Percentiles rank a stretch among this genome's conserved stretches.
phyloP scores from a whole-genome alignment of 2,329 filamentous ascomycete genomes.

The Endocalyx cinctus region DNA sequence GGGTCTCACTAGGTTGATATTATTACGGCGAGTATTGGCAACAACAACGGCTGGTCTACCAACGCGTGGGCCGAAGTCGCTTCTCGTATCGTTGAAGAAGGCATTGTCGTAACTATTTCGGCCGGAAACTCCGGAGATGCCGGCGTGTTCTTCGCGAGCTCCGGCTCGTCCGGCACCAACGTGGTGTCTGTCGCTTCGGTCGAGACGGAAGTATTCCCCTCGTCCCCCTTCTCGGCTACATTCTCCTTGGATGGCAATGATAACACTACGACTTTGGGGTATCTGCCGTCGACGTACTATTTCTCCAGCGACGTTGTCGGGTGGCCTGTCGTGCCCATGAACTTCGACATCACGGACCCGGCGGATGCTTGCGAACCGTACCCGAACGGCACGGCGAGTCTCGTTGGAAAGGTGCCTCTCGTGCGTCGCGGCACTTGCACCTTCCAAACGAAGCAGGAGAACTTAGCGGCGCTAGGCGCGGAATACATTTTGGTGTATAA shows the following conservation, averaged over 20 bases:
- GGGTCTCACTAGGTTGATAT: too few relatives aligned
- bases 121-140: slow-evolving; percentile 46
- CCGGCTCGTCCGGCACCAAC: slow-evolving; percentile 36
- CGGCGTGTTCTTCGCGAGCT: slow-evolving; percentile 42
- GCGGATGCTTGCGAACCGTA: slow-evolving; percentile 25
- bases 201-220: slow-evolving; percentile 24
- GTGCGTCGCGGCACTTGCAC: slow-evolving; percentile 31
- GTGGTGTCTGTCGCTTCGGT: slow-evolving; percentile 41
- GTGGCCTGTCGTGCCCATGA: slow-evolving; percentile 24
- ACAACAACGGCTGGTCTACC: slow-evolving; percentile 30
- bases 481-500: slow-evolving; percentile 28
- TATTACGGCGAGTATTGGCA: slow-evolving; percentile 38
- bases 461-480: slow-evolving; percentile 22
- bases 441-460: slow-evolving; percentile 21
- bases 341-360: slow-evolving; percentile 19
- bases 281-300: slow-evolving; percentile 30
- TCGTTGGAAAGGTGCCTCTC: slow-evolving; percentile 21
- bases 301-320: slow-evolving; percentile 31
- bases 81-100: slow-evolving; percentile 36
- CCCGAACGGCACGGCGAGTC: slow-evolving; percentile 13
- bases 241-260: slow-evolving; percentile 20
- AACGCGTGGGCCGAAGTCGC: slow-evolving; percentile 35
- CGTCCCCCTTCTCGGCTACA: slow-evolving; percentile 25
- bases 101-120: slow-evolving; percentile 45
- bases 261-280: slow-evolving; percentile 22